Evolutionary conservation across 2,329 filamentous ascomycete genomes (phyloP).

Genomic region (Didymella arachidicola): DNA sequence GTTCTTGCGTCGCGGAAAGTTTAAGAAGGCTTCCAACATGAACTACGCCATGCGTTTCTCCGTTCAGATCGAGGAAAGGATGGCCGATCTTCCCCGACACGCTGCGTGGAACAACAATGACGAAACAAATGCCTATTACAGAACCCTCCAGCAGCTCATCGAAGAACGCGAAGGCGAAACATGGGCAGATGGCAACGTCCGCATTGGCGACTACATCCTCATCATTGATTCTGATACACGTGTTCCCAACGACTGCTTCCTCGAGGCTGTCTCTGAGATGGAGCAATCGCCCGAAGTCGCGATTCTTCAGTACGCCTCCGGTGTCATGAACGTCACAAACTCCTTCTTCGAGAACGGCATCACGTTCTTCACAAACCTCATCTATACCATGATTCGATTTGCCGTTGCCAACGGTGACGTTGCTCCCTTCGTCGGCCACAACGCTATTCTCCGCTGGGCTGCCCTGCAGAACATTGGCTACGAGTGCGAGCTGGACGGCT

Average conservation of each 20-base stretch:
- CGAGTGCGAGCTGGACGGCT: slow-evolving; percentile 56
- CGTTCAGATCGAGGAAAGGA: slow-evolving; percentile 67
- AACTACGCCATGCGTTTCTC: slow-evolving; percentile 72
- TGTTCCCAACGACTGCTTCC: slow-evolving; percentile 73
- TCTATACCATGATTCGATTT: slow-evolving; percentile 77
- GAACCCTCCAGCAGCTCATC: slow-evolving; percentile 67
- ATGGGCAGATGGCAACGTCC: slow-evolving; percentile 83
- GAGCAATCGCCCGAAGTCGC: slow-evolving; percentile 79
- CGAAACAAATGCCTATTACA: slow-evolving; percentile 44
- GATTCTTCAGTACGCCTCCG: slow-evolving; percentile 76
- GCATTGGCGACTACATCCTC: slow-evolving; percentile 82
- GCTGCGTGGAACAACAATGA: slow-evolving; percentile 44
- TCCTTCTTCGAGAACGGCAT: slow-evolving; percentile 79
- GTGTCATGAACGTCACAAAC: slow-evolving; percentile 75
- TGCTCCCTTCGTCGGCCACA: slow-evolving; percentile 79
- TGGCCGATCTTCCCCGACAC: slow-evolving; percentile 49
- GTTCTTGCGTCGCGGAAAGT: slow-evolving; percentile 47
- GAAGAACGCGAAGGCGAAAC: slow-evolving; percentile 70
- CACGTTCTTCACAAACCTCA: slow-evolving; percentile 80
- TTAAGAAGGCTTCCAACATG: slow-evolving; percentile 71
- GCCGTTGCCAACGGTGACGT: slow-evolving; percentile 75
- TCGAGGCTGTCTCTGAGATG: slow-evolving; percentile 84
- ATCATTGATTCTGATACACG: slow-evolving; percentile 59
- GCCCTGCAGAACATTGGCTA: slow-evolving; percentile 65
- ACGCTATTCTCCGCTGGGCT: slow-evolving; percentile 76